These are phyloP conservation scores for Thelonectria discophora DNA, from an alignment of 2,329 filamentous ascomycete genomes.

Conservation along the genomic window DNA sequence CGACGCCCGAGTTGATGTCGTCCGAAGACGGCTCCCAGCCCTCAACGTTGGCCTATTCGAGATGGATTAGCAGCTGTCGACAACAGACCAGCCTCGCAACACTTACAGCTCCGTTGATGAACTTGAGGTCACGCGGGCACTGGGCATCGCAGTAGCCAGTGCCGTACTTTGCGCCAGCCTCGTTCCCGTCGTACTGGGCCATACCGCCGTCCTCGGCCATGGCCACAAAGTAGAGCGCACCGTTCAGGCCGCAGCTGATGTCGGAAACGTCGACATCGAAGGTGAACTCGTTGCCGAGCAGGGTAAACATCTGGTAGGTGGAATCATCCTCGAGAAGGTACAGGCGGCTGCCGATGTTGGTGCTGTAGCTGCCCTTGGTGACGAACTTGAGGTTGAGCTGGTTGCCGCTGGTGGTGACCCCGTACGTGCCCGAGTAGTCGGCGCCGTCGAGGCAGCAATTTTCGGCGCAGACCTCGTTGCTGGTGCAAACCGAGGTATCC, in stretches of 20 bases:
- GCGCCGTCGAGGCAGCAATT: constrained; percentile 64
- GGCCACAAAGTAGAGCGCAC: constrained; percentile 72
- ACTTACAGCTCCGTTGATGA: constrained; percentile 61
- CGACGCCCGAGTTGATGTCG: constrained; percentile 64
- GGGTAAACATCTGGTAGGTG: constrained; percentile 71
- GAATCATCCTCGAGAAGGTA: constrained; percentile 71
- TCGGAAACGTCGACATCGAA: constrained; percentile 77
- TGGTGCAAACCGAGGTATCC: constrained; percentile 53
- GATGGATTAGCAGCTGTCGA: not conserved
- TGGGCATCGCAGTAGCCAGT: constrained; percentile 65
- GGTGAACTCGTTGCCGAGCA: constrained; percentile 74
- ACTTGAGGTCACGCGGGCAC: constrained; percentile 65
- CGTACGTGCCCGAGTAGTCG: constrained; percentile 61
- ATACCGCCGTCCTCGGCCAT: constrained; percentile 68
- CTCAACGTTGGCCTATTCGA: constrained; percentile 59
- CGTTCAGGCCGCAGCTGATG: constrained; percentile 75
- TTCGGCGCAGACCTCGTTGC: constrained; percentile 54
- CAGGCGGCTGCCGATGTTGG: constrained; percentile 64
- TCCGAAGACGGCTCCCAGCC: constrained; percentile 60
- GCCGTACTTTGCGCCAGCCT: constrained; percentile 66
- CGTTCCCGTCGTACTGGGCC: constrained; percentile 59
- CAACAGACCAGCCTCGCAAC: constrained; percentile 31
- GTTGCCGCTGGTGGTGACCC: constrained; percentile 61
- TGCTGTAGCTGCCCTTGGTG: constrained; percentile 57
- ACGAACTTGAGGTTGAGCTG: constrained; percentile 66